These are phyloP conservation scores for Peziza echinospora DNA, from an alignment of 495 filamentous ascomycete genomes.

Conservation along the genomic window DNA sequence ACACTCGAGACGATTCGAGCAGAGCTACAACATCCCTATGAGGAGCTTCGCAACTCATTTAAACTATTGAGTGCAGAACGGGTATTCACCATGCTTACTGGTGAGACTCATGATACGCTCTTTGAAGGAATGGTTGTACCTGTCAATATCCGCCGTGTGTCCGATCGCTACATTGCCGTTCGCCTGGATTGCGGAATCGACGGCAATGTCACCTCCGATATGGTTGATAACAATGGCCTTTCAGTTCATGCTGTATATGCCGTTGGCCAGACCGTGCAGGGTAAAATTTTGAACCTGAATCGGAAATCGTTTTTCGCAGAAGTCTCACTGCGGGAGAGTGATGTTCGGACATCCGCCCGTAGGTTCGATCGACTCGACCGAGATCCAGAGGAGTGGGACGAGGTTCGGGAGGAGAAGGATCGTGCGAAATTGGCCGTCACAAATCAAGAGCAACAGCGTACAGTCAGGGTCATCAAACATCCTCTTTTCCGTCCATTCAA, in stretches of 20 bases:
- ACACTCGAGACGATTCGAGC: constrained; percentile 92
- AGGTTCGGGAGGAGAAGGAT: constrained; percentile 58
- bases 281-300: constrained; percentile 69
- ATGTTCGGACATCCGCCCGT: constrained; percentile 45
- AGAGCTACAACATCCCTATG: constrained; percentile 77
- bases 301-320: constrained; percentile 59
- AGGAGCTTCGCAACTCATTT: constrained; percentile 75
- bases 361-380: constrained; percentile 36
- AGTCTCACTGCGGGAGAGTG: constrained; percentile 61
- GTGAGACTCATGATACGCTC: constrained; percentile 68
- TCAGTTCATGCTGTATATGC: constrained; percentile 34
- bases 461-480: constrained; percentile 88
- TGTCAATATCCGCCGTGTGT: constrained; percentile 67
- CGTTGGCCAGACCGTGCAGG: constrained; percentile 60
- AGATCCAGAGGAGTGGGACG: constrained; percentile 66
- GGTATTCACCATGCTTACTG: constrained; percentile 91
- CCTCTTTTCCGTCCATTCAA: constrained; percentile 88
- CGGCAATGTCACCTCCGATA: constrained; percentile 37
- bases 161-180: constrained; percentile 76
- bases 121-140: constrained; percentile 76
- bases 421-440: constrained; percentile 36
- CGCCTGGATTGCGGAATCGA: constrained; percentile 88
- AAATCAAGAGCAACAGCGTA: constrained; percentile 29
- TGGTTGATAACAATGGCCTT: constrained; percentile 18
- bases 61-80: constrained; percentile 48